Percentiles rank a stretch among this genome's conserved stretches.
phyloP scores from a whole-genome alignment of 768 basidiomycete genomes.

The Tylopilus plumbeoviolaceoides region DNA sequence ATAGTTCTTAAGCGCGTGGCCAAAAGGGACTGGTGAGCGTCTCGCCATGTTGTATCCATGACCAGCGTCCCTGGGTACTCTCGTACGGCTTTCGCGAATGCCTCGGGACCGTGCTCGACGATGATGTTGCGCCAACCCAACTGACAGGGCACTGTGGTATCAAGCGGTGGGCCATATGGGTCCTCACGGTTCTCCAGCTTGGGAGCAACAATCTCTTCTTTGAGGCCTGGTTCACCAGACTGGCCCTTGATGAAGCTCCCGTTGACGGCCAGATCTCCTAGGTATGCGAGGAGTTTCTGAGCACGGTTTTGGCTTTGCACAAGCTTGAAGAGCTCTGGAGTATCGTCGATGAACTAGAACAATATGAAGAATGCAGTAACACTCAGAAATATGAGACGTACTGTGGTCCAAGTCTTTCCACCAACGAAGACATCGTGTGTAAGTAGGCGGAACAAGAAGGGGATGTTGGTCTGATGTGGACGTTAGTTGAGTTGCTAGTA shows the following conservation, averaged over 20 bases:
- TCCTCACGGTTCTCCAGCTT: conserved; percentile 74
- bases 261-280: conserved; percentile 97
- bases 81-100: conserved; percentile 96
- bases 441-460: conserved; percentile 96
- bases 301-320: conserved; percentile 98
- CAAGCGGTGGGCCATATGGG: conserved; percentile 67
- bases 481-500: background rate
- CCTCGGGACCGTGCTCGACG: conserved; percentile 95
- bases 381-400: conserved; percentile 28
- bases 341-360: conserved; percentile 94
- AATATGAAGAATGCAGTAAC: conserved; percentile 7
- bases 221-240: conserved; percentile 90
- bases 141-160: conserved; percentile 78
- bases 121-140: conserved; percentile 98
- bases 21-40: conserved; percentile 96
- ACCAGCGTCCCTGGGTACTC: conserved; percentile 93
- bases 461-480: conserved; percentile 83
- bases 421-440: conserved; percentile 95
- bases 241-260: conserved; percentile 98
- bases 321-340: conserved; percentile 98
- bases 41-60: conserved; percentile 99
- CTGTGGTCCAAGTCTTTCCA: conserved; percentile 98
- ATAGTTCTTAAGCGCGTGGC: conserved; percentile 94
- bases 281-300: conserved; percentile 93
- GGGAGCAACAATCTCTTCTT: conserved; percentile 82